Evolutionary conservation across 2,329 filamentous ascomycete species (phyloP), one percentile per base, ranked within the genome.

Genomic region (Cordyceps cicadae): DNA sequence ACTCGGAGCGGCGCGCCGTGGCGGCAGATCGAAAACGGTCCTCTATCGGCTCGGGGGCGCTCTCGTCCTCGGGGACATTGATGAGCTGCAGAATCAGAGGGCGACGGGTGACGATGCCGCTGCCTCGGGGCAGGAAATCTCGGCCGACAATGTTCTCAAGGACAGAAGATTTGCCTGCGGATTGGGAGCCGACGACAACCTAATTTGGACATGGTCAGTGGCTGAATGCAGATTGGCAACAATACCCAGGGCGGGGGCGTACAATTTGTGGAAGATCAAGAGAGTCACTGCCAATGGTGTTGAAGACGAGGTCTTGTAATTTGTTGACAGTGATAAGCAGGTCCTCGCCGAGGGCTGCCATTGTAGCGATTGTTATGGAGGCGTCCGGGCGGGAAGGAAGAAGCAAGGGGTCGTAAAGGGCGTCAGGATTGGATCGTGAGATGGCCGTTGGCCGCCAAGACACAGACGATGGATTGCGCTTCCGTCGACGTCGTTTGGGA

Each of bases 181-280:
- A 97, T 77, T 99, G 94, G 63, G 94, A 99, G 65, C 94, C 94
- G 69, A 99, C 94, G 63, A 99, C 94, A 66, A 99, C 93, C 93
- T 97, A 72, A 64, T 48, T 26, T 32, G 45, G 32, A 34, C 29
- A 39, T 34, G 32, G 51, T 60, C 14, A 60, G 43, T 49, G 49
- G 61, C 61, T 62, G 64, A 54, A 49, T 43, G n/a, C 9, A 46
- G 15, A 46, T 52, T 54, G 17, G 6, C 4, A 19, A 2, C 7
- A 26, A 26, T 9, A 1, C 12, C 14, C 34, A 21, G 26, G 8
- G 49, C 17, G 65, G 1, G 39, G 21, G 79, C 86, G 72, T 87
- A 97, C 94, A 82, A 99, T 99, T 79, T 99, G 94, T 62, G 94
- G 94, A 62, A 99, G 81, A 77, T 99, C 94, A 63, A 99, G 84